Evolutionary conservation across 1,139 yeast species (phyloP).

Genomic region (Suhomyces bokatorum): DNA sequence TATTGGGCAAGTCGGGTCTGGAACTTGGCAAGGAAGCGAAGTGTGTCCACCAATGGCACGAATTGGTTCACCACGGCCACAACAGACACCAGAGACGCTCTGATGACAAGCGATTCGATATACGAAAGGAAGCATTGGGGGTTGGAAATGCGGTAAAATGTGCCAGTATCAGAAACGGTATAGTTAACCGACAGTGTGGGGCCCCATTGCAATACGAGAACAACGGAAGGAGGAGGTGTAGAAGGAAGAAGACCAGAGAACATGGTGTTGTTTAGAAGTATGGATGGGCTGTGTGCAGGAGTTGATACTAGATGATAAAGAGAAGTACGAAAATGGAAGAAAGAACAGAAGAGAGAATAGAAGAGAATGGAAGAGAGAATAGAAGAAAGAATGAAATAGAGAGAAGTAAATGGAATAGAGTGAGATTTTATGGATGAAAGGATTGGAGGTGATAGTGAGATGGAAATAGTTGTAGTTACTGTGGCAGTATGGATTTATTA

Average conservation of each 20-base stretch:
- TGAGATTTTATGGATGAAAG: no score
- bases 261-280: neutral
- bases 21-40: conserved; percentile 15
- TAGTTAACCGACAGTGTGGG: conserved; percentile 7
- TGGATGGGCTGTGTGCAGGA: neutral
- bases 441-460: no score
- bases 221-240: neutral
- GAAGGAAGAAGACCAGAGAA: conserved; percentile 4
- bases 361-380: no score
- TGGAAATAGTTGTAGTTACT: no score
- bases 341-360: no score
- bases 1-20: neutral
- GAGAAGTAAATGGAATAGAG: no score
- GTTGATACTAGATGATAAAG: neutral
- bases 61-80: conserved; percentile 18
- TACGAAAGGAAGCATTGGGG: conserved; percentile 22
- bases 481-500: no score
- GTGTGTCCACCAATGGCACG: conserved; percentile 16
- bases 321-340: neutral
- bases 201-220: conserved; percentile 9
- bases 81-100: conserved; percentile 13
- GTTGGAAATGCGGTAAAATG: conserved; percentile 26
- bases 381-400: no score
- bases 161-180: conserved; percentile 7
- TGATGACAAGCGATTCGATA: conserved; percentile 17